These are phyloP conservation scores for Alternaria metachromatica DNA, from an alignment of 2,329 filamentous ascomycete species.

Conservation along the genomic window DNA sequence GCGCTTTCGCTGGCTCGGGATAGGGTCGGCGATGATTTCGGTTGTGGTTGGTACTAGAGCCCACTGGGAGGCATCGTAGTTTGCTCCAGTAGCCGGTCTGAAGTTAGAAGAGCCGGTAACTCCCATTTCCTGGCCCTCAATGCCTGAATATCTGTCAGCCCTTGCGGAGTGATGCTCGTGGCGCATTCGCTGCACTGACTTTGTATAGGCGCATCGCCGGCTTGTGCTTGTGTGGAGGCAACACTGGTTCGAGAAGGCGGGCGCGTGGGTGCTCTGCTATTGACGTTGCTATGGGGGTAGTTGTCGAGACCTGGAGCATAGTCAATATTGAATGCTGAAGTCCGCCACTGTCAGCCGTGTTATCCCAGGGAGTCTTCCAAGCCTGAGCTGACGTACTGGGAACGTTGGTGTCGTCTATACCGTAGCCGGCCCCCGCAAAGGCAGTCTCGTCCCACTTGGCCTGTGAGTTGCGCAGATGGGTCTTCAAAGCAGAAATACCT, in stretches of 20 bases:
- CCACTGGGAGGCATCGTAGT: slow-evolving; percentile 64
- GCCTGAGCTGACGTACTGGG: slow-evolving; percentile 34
- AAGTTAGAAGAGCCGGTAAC: slow-evolving; percentile 57
- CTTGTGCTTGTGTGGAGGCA: slow-evolving; percentile 37
- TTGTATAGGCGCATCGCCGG: slow-evolving; percentile 41
- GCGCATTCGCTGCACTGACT: slow-evolving; percentile 30
- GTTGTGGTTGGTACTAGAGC: slow-evolving; percentile 60
- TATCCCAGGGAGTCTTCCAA: neutral
- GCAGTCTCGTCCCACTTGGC: slow-evolving; percentile 42
- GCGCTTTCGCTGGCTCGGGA: slow-evolving; percentile 56
- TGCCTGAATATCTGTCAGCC: slow-evolving; percentile 35
- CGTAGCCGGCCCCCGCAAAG: slow-evolving; percentile 42
- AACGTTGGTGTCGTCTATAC: slow-evolving; percentile 28
- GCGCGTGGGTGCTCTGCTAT: slow-evolving; percentile 45
- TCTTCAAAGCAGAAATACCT: slow-evolving; percentile 21
- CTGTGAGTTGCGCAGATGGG: slow-evolving; percentile 28
- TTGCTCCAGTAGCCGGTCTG: slow-evolving; percentile 60
- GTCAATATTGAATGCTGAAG: slow-evolving; percentile 46
- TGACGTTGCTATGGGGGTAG: slow-evolving; percentile 39
- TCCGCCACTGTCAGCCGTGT: slow-evolving; percentile 21
- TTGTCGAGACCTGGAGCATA: slow-evolving; percentile 39
- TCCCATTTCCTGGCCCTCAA: slow-evolving; percentile 61
- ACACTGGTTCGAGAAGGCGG: slow-evolving; percentile 45
- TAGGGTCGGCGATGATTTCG: slow-evolving; percentile 61
- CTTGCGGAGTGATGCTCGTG: neutral